Evolutionary conservation across 1,284 basidiomycete genomes (phyloP).

Genomic region (Cutaneotrichosporon arboriforme): DNA sequence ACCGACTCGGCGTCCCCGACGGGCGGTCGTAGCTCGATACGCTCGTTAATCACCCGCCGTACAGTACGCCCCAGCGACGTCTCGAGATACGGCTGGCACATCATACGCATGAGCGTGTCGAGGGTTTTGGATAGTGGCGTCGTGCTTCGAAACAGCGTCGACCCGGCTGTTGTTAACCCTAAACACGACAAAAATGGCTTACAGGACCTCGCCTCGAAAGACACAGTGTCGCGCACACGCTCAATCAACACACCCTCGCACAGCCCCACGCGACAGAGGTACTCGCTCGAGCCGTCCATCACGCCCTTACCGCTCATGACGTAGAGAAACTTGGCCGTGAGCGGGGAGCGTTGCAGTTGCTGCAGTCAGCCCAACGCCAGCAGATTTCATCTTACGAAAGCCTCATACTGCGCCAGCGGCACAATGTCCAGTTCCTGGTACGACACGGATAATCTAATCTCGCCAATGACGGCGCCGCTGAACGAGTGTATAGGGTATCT

Average conservation of each 20-base stretch:
- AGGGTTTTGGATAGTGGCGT: conserved; percentile 30
- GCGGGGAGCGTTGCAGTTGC: background rate
- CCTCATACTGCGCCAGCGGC: conserved; percentile 9
- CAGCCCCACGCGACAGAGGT: conserved; percentile 17
- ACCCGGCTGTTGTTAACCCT: conserved; percentile 14
- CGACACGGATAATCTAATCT: conserved; percentile 26
- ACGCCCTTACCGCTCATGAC: conserved; percentile 13
- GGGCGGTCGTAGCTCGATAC: conserved; percentile 4
- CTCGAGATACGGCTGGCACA: conserved; percentile 25
- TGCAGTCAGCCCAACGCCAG: background rate
- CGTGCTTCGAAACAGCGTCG: conserved; percentile 30
- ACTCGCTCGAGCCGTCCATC: conserved; percentile 17
- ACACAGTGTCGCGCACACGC: conserved; percentile 12
- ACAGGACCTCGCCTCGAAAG: conserved; percentile 7
- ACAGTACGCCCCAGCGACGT: conserved; percentile 26
- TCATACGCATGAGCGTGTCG: conserved; percentile 29
- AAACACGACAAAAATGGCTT: background rate
- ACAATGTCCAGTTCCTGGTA: conserved; percentile 23
- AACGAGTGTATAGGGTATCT: conserved; percentile 26
- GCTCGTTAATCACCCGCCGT: conserved; percentile 3
- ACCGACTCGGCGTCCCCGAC: too few species aligned
- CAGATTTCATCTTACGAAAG: conserved; percentile 1
- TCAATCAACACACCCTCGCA: conserved; percentile 19
- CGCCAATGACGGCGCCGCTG: conserved; percentile 24
- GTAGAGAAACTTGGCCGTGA: conserved; percentile 12